Conservation (phyloP, 495 filamentous ascomycete species). For the Hypoxylon perforatum region DNA sequence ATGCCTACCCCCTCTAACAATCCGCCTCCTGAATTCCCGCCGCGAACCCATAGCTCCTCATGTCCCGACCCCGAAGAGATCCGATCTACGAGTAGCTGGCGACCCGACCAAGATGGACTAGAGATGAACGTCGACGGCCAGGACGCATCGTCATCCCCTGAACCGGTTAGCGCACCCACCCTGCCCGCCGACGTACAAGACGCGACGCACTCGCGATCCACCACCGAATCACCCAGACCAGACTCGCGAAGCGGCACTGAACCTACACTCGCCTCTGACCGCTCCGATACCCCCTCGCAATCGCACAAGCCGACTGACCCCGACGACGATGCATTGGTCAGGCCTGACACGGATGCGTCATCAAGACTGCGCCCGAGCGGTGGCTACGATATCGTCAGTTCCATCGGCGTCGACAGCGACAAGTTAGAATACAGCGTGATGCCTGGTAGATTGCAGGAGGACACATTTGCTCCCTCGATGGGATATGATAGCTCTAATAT, state of each 20-base stretch:
- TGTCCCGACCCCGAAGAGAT: constrained; percentile 59
- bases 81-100: constrained; percentile 33
- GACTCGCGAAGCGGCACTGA: constrained; percentile 44
- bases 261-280: constrained; percentile 34
- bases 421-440: constrained; percentile 37
- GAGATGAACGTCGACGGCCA: constrained; percentile 41
- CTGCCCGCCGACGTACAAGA: constrained; percentile 11
- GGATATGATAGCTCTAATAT: constrained; percentile 75
- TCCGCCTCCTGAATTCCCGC: constrained; percentile 52
- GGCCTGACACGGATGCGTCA: constrained; percentile 15
- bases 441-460: constrained; percentile 34
- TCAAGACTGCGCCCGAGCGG: constrained; percentile 23
- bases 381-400: constrained; percentile 29
- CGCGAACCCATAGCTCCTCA: constrained; percentile 52
- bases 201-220: constrained; percentile 43
- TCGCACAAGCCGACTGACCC: constrained; percentile 51
- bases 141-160: constrained; percentile 37
- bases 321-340: constrained; percentile 45
- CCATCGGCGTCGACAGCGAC: constrained; percentile 38
- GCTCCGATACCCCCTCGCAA: constrained; percentile 38
- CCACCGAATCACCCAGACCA: constrained; percentile 52
- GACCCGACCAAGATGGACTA: constrained; percentile 42
- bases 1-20: constrained; percentile 66
- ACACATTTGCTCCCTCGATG: constrained; percentile 56
- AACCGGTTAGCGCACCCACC: constrained; percentile 30